phyloP scores from a whole-genome alignment of 2,329 filamentous ascomycete genomes.

The Podosphaera xanthii region DNA sequence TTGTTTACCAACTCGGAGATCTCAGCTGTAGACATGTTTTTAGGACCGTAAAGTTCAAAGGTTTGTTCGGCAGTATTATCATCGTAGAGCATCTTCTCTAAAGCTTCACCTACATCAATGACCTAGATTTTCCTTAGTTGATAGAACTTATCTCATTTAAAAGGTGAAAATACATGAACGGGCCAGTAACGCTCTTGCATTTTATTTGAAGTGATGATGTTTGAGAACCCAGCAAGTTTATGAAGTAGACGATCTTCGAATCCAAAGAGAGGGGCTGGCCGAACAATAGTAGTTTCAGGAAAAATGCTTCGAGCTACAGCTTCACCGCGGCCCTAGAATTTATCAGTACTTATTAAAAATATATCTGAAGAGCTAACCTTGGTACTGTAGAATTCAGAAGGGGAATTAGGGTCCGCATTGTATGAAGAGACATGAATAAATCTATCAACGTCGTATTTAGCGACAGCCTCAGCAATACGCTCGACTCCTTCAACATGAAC shows the following conservation, averaged over 20 bases:
- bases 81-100: constrained; percentile 78
- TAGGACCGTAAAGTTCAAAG: constrained; percentile 83
- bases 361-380: constrained; percentile 34
- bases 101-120: constrained; percentile 71
- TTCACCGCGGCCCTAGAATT: constrained; percentile 47
- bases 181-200: constrained; percentile 82
- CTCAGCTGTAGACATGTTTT: constrained; percentile 72
- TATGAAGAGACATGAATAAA: constrained; percentile 94
- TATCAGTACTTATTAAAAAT: not conserved
- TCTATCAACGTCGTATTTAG: constrained; percentile 93
- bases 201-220: constrained; percentile 75
- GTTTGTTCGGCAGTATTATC: constrained; percentile 79
- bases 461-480: constrained; percentile 79
- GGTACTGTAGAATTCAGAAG: constrained; percentile 74
- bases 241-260: constrained; percentile 85
- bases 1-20: constrained; percentile 72
- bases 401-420: constrained; percentile 60
- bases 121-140: constrained; percentile 25
- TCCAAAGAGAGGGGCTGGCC: constrained; percentile 81
- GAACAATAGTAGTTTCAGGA: constrained; percentile 90
- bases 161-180: constrained; percentile 44
- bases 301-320: constrained; percentile 68
- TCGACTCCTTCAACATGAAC: constrained; percentile 83
- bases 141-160: not conserved
- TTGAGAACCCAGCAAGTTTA: constrained; percentile 56